These are phyloP conservation scores for Cyclocybe cylindracea DNA, from an alignment of 768 basidiomycete genomes.

Conservation along the genomic window DNA sequence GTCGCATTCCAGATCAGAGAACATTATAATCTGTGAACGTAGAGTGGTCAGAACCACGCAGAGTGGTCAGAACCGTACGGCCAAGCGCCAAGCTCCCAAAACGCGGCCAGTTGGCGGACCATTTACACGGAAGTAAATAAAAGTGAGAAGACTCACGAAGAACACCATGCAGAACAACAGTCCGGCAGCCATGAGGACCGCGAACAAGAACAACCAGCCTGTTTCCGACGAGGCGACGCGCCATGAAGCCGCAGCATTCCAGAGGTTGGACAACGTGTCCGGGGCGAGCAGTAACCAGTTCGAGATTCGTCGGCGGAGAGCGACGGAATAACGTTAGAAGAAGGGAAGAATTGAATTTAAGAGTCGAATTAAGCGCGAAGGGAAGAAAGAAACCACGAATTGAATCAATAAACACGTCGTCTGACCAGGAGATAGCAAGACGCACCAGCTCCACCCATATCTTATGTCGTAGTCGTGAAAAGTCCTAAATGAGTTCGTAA, in stretches of 20 bases:
- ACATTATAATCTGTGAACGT: slow-evolving; percentile 91
- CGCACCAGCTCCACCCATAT: slow-evolving; percentile 46
- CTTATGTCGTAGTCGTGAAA: slow-evolving; percentile 18
- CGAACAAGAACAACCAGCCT: slow-evolving; percentile 98
- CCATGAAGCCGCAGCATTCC: slow-evolving; percentile 1
- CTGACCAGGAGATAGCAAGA: slow-evolving; percentile 6
- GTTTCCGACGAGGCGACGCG: slow-evolving; percentile 5
- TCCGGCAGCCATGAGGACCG: slow-evolving; percentile 93
- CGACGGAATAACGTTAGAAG: background rate
- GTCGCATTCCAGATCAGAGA: slow-evolving; percentile 98
- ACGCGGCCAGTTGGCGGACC: background rate
- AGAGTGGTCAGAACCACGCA: background rate
- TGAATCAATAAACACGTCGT: slow-evolving; percentile 10
- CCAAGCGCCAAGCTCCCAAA: background rate
- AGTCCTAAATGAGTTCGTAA: slow-evolving; percentile 11
- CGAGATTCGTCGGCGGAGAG: background rate
- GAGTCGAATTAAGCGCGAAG: slow-evolving; percentile 4
- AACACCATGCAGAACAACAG: slow-evolving; percentile 99
- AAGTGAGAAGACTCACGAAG: slow-evolving; percentile 68
- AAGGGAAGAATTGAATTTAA: background rate
- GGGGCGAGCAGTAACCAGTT: background rate
- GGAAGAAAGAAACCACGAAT: background rate
- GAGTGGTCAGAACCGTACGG: background rate
- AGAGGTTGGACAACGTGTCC: background rate
- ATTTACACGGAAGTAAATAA: background rate